Evolutionary conservation across 129 eudicot species (phyloP).

Genomic region (Silybum marianum): DNA sequence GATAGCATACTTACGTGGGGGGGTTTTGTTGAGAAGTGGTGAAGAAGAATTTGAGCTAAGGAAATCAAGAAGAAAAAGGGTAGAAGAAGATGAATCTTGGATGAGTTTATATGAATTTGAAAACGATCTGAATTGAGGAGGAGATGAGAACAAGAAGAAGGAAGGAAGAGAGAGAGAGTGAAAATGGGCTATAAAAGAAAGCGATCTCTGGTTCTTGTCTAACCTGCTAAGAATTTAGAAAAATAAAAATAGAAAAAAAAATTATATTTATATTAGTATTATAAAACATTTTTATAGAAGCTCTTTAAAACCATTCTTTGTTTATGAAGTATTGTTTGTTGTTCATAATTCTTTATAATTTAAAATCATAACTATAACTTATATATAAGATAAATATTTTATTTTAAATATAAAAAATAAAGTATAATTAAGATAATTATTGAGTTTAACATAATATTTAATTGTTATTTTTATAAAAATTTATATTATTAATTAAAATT

Average conservation of each 20-base stretch:
- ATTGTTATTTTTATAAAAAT: no score
- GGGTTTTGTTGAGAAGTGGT: constrained; percentile 12
- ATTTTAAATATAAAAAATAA: no score
- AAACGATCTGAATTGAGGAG: constrained; percentile 31
- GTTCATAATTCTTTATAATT: no score
- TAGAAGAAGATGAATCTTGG: constrained; percentile 25
- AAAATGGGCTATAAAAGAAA: constrained; percentile 31
- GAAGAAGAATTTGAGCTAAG: not conserved
- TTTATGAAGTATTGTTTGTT: no score
- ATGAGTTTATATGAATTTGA: constrained; percentile 41
- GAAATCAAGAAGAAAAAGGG: constrained; percentile 14
- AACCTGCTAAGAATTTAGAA: constrained; percentile 12
- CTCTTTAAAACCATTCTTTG: no score
- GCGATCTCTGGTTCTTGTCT: constrained; percentile 39
- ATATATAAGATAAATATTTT: no score
- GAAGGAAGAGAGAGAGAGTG: constrained; percentile 9
- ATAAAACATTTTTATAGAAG: no score
- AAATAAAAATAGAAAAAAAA: not conserved
- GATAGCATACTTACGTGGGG: constrained; percentile 22
- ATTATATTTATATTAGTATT: no score
- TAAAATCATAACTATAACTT: no score
- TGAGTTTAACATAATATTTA: no score
- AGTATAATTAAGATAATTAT: no score
- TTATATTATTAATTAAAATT: no score
- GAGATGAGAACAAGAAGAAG: constrained; percentile 12